Evolutionary conservation across 2,329 filamentous ascomycete species (phyloP).

Genomic region (Cladosporium phlei): DNA sequence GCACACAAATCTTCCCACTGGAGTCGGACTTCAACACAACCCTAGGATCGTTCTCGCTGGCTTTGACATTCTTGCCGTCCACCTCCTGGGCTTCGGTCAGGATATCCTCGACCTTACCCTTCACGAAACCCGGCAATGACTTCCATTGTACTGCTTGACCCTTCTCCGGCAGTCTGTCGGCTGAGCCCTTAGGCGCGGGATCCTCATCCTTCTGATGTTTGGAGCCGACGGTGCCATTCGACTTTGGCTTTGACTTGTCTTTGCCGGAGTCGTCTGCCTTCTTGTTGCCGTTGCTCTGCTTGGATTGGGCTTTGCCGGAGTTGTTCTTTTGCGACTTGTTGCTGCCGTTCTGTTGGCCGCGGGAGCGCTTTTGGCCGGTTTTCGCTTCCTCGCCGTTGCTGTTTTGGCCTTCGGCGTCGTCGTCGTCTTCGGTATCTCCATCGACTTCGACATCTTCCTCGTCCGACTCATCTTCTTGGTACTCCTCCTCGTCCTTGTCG

Average conservation of each 20-base stretch:
- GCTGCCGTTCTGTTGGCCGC: conserved; percentile 22
- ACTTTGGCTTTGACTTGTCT: background rate
- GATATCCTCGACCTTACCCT: conserved; percentile 41
- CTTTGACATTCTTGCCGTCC: conserved; percentile 40
- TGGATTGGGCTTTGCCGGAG: conserved; percentile 23
- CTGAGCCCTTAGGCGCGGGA: conserved; percentile 29
- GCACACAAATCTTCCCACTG: conserved; percentile 39
- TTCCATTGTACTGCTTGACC: conserved; percentile 42
- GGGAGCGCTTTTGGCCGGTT: conserved; percentile 27
- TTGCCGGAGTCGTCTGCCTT: conserved; percentile 27
- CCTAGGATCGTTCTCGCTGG: conserved; percentile 39
- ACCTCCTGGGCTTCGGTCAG: conserved; percentile 38
- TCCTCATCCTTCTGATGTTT: conserved; percentile 30
- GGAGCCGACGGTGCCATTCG: conserved; percentile 20
- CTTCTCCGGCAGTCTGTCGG: conserved; percentile 35
- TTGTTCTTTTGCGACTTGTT: conserved; percentile 35
- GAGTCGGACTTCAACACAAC: conserved; percentile 38
- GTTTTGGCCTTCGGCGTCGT: conserved; percentile 28
- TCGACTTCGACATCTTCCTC: conserved; percentile 13
- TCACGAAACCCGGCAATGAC: conserved; percentile 35
- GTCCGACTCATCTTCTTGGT: background rate
- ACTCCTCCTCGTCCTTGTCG: conserved; percentile 12
- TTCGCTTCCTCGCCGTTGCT: conserved; percentile 17
- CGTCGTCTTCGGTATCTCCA: conserved; percentile 25
- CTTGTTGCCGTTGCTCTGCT: conserved; percentile 24